phyloP scores from a whole-genome alignment of 768 basidiomycete species.

The Amanita muscaria region DNA sequence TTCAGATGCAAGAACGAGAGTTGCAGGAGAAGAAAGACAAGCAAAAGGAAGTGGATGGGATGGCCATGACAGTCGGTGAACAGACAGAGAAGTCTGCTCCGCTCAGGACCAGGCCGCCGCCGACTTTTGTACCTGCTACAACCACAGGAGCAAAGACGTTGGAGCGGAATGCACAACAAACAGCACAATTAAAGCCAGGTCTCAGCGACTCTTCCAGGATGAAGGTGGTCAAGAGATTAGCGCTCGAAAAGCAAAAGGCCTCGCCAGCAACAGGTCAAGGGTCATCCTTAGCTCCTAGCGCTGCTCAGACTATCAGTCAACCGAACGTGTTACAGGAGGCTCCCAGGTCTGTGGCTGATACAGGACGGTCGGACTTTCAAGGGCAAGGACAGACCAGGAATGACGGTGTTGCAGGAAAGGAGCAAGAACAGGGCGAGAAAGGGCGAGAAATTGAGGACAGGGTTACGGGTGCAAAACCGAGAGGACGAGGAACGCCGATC shows the following conservation, averaged over 20 bases:
- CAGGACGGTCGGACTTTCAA: no score
- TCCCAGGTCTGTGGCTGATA: no score
- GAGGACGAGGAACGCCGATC: no score
- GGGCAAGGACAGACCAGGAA: no score
- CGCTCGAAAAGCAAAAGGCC: constrained; percentile 9
- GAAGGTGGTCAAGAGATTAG: constrained; percentile 3
- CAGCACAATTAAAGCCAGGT: background rate
- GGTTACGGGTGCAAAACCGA: no score
- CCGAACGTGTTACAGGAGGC: no score
- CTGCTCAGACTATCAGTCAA: no score
- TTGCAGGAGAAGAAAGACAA: background rate
- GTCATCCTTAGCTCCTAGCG: background rate
- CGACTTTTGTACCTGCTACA: background rate
- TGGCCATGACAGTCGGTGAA: no score
- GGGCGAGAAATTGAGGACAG: constrained; percentile 21
- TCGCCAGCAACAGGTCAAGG: background rate
- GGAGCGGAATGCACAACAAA: background rate
- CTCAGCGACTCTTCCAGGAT: background rate
- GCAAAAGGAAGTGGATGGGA: background rate
- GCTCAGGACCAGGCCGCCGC: background rate
- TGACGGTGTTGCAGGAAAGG: constrained; percentile 11
- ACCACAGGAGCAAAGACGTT: no score
- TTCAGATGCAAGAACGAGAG: constrained; percentile 4
- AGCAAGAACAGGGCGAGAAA: constrained; percentile 18
- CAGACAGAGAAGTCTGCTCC: background rate